Evolutionary conservation across 192 early-diverging fungal genomes (phyloP).

Genomic region (Umbelopsis vinacea): DNA sequence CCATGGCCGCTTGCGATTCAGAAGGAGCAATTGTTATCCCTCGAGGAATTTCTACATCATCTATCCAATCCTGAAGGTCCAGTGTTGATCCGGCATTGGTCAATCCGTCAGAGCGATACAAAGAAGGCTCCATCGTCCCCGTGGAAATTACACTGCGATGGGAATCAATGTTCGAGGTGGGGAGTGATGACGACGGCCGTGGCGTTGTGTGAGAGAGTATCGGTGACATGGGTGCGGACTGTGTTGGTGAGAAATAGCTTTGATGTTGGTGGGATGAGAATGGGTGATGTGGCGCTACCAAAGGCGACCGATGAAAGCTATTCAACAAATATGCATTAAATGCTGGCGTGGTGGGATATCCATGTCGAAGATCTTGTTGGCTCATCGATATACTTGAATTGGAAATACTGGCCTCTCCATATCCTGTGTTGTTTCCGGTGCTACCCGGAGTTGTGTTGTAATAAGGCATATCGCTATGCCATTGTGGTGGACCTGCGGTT

Average conservation of each 20-base stretch:
- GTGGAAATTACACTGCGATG: background rate
- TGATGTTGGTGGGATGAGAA: constrained; percentile 24
- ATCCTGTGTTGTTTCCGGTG: background rate
- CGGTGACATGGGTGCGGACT: constrained; percentile 15
- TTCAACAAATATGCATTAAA: constrained; percentile 36
- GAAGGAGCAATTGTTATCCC: background rate
- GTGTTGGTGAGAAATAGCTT: constrained; percentile 24
- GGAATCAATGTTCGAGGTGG: background rate
- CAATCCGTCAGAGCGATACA: background rate
- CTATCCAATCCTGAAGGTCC: constrained; percentile 34
- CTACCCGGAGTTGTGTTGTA: background rate
- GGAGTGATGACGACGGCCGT: background rate
- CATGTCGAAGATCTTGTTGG: background rate
- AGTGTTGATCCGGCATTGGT: constrained; percentile 2
- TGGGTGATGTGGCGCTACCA: constrained; percentile 44
- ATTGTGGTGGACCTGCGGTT: background rate
- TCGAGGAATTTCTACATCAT: constrained; percentile 30
- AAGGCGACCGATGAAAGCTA: constrained; percentile 41
- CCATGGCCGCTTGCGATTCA: background rate
- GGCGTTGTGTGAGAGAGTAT: background rate
- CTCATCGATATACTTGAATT: constrained; percentile 6
- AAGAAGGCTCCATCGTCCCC: background rate
- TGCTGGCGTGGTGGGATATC: constrained; percentile 14
- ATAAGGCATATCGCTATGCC: background rate
- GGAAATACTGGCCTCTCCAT: background rate